These are phyloP conservation scores for Ettlia oleoabundans DNA, from an alignment of 139 green algal species.

Conservation along the genomic window DNA sequence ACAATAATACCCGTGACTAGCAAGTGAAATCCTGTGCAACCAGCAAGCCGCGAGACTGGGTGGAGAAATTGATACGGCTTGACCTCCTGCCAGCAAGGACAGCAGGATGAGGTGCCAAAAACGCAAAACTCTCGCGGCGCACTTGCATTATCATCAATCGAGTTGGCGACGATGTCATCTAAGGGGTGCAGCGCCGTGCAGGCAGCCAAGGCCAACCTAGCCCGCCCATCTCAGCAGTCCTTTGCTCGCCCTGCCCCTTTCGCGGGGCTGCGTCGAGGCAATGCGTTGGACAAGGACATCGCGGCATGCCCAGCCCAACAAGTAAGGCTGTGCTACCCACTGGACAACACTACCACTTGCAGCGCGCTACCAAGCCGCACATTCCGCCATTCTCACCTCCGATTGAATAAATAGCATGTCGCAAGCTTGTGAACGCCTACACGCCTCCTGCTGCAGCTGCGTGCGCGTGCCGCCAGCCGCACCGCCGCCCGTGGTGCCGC, in stretches of 20 bases:
- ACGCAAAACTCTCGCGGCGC: no score
- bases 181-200: no score
- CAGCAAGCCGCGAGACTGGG: no score
- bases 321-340: background rate
- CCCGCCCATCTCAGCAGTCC: no score
- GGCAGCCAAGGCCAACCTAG: no score
- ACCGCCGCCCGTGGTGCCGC: background rate
- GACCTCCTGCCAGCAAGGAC: no score
- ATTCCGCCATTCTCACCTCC: background rate
- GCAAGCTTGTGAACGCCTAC: background rate
- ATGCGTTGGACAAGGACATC: background rate
- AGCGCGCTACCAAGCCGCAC: background rate
- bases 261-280: conserved; percentile 2
- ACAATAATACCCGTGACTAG: no score
- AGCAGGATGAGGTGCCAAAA: no score
- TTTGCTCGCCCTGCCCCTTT: conserved; percentile 10
- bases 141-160: no score
- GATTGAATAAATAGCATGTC: background rate
- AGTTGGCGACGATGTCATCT: no score
- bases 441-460: background rate
- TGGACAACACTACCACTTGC: background rate
- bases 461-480: background rate
- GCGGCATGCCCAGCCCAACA: conserved; percentile 14
- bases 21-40: no score
- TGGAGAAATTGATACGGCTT: no score